These are phyloP conservation scores for Colletotrichum eremochloae DNA, from an alignment of 2,329 filamentous ascomycete genomes.

Conservation along the genomic window DNA sequence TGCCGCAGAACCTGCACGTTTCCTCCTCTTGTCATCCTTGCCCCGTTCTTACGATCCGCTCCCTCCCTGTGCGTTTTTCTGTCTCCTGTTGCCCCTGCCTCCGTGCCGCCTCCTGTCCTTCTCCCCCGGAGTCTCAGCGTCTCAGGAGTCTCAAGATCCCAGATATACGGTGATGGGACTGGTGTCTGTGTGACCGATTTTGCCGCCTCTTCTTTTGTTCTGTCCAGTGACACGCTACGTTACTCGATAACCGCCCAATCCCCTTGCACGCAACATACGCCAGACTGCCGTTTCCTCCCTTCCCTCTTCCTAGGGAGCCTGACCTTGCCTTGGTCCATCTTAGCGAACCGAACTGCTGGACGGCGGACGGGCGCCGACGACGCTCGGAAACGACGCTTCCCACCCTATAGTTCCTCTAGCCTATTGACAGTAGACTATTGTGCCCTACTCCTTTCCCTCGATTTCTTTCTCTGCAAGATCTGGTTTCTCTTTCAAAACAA, in stretches of 20 bases:
- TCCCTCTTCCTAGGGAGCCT: conserved; percentile 4
- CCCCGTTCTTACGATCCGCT: not conserved
- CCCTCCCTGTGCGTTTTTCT: conserved; percentile 10
- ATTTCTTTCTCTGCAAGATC: conserved; percentile 4
- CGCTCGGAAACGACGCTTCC: conserved; percentile 24
- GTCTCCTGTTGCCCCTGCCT: not conserved
- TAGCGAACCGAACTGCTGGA: conserved; percentile 12
- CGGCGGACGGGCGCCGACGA: conserved; percentile 4
- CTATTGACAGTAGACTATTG: not conserved
- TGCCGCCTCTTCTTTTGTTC: conserved; percentile 23
- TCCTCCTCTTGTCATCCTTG: conserved; percentile 17
- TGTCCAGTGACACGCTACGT: conserved; percentile 18
- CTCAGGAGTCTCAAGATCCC: conserved; percentile 22
- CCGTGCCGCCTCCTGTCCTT: not conserved
- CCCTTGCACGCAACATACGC: conserved; percentile 10
- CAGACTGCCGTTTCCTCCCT: conserved; percentile 1
- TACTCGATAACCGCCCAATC: not conserved
- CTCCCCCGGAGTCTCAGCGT: not conserved
- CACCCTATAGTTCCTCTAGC: not conserved
- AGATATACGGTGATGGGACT: conserved; percentile 24
- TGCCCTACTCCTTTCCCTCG: conserved; percentile 3
- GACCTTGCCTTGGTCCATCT: not conserved
- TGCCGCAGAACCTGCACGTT: conserved; percentile 29
- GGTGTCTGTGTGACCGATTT: conserved; percentile 33
- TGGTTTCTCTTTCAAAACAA: conserved; percentile 3